Base-by-base conservation (phyloP, 2,329 filamentous ascomycete species). In the Diaporthe nobilis region DNA sequence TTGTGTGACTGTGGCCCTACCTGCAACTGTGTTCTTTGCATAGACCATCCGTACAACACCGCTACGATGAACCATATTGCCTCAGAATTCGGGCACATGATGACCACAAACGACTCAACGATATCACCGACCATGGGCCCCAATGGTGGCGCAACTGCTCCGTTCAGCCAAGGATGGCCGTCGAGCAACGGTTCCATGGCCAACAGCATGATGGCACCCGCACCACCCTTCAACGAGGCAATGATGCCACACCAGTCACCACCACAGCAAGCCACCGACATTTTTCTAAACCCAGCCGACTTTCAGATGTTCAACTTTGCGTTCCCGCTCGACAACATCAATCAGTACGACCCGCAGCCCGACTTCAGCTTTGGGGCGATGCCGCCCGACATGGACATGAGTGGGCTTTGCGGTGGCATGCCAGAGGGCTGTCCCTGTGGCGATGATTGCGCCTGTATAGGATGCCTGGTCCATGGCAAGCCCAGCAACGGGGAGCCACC, bases 11-110 rank as follows among this genome's bases (percentile, higher is more conserved):
- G 93, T 80, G 93, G 93, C 28, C 90, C 92, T 72, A 85, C 85
- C 39, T 94, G 93, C 78, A 88, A 92, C 78, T 94, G 93, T 80
- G 85, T 94, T 49, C 92, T 92, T 15, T 94, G 93, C 80, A 87
- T 91, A 7, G 90, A 90, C 3, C 92, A 94, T 81, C 91, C 92
- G 17, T 93, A 92, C 80, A 94, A 94, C 78, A 87, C 90, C 10
- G 90, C 91, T 31, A 94, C 90, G 70, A 88, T 86, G 77, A 86
- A 85, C 68, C 76, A 77, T 67, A 76, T 77, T 53, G 73, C 72
- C 39, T 71, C 73, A 25, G 77, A 78, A 25, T 77, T 75, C 39
- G 75, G 76, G 34, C 76, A 77, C 15, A 75, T 68, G 77, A 76
- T 75, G 83, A 87, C 63, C 3, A 77, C 75, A 9, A 76, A 80